Evolutionary conservation across 2,329 filamentous ascomycete genomes (phyloP).

Genomic region (Claviceps lovelessii): DNA sequence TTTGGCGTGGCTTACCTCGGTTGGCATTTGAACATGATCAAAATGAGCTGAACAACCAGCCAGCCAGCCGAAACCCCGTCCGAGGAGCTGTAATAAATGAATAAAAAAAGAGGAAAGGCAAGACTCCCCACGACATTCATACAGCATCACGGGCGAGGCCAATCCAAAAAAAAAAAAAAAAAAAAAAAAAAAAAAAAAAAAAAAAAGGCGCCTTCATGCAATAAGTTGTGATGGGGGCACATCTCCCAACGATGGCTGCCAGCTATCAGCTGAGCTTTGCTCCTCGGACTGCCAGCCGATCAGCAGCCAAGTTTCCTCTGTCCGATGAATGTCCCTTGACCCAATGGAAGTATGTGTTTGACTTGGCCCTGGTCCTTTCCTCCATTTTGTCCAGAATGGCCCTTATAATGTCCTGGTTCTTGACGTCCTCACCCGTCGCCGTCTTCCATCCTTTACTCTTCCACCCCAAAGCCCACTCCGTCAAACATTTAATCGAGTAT

Average conservation of each 20-base stretch:
- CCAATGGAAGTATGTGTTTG: constrained; percentile 64
- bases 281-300: constrained; percentile 52
- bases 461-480: constrained; percentile 71
- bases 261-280: constrained; percentile 15
- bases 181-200: neutral
- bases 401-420: constrained; percentile 76
- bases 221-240: neutral
- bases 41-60: neutral
- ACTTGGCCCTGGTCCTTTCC: constrained; percentile 45
- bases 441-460: constrained; percentile 63
- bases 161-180: neutral
- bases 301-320: constrained; percentile 66
- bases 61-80: neutral
- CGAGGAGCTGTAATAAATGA: neutral
- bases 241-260: neutral
- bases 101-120: neutral
- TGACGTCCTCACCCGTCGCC: constrained; percentile 53
- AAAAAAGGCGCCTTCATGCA: neutral
- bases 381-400: constrained; percentile 57
- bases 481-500: constrained; percentile 83
- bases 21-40: neutral
- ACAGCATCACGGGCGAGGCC: neutral
- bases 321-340: constrained; percentile 71
- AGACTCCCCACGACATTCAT: neutral
- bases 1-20: neutral